These are phyloP conservation scores for Lagerstroemia fauriei DNA, from an alignment of 441 rosid species.

Conservation along the genomic window DNA sequence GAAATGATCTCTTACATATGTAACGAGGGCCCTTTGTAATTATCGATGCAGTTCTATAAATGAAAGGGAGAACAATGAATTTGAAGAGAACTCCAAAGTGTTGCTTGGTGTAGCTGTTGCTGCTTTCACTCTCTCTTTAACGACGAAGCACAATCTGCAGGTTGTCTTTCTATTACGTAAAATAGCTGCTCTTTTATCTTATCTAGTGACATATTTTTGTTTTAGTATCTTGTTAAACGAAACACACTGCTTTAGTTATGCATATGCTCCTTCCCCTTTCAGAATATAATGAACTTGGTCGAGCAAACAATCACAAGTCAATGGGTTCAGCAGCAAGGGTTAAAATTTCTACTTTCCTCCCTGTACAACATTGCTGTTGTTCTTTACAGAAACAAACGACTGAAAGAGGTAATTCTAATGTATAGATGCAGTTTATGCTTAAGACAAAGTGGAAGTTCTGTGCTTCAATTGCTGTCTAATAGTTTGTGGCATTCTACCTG, in stretches of 20 bases:
- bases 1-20: neutral
- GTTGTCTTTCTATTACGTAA: constrained; percentile 38
- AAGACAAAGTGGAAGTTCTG: neutral
- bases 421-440: neutral
- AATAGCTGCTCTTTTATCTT: neutral
- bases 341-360: constrained; percentile 57
- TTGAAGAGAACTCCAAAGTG: constrained; percentile 48
- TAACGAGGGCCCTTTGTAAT: constrained; percentile 11
- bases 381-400: constrained; percentile 66
- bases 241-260: neutral
- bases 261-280: constrained; percentile 37
- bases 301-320: constrained; percentile 57
- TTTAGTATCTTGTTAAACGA: neutral
- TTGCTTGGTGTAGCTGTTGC: constrained; percentile 58
- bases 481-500: neutral
- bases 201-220: constrained; percentile 25
- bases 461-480: neutral
- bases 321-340: constrained; percentile 66
- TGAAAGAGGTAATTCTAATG: constrained; percentile 59
- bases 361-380: constrained; percentile 66
- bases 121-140: constrained; percentile 73
- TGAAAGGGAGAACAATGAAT: constrained; percentile 47
- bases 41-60: constrained; percentile 47
- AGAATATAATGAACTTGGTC: constrained; percentile 55
- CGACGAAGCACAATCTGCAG: constrained; percentile 56